Evolutionary conservation across 768 basidiomycete species (phyloP), one percentile per base, ranked within the genome.

Genomic region (Strobilomyces dryophilus): DNA sequence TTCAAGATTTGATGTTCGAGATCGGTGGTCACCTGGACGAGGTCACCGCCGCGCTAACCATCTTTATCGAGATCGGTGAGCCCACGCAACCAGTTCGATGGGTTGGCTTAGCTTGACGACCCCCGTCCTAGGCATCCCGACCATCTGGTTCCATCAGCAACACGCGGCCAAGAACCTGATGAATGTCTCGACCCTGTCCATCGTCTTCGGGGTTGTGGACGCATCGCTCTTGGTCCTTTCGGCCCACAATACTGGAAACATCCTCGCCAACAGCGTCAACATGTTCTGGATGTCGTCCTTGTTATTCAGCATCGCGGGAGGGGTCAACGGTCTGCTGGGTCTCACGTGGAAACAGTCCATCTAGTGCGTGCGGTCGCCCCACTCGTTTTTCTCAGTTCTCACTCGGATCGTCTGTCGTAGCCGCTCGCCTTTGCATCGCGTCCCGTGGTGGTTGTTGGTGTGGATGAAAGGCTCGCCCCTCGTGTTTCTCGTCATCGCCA

Each of bases 401-500:
- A 0, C 24, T 43, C 41, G 43, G 9, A 40, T 21, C 10, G 11
- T 29, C 29, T n/a, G n/a, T 29, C 37, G 37, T 32, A 59, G 78
- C 56, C 79, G 78, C 32, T 80, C 79, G 2, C 78, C 79, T 24
- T 65, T 75, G 18, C 74, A 80, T 48, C 73, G 77, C 32, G 78
- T 80, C 12, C 79, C 78, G 6, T 79, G 78, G 79, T 79, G 79
- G 79, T 66, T 80, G 15, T 63, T 79, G 20, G 84, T 87, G 58
- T 92, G 87, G 87, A 89, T 91, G 73, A 91, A 90, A 64, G 77
- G 87, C 12, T 88, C 87, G 1, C 89, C 89, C 9, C 76, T 92
- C 32, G 84, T 90, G 49, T 89, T 91, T 70, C 80, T 92, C 46
- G 87, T 91, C 40, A 75, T 88, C 57, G 88, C 89, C 24, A 88